These are phyloP conservation scores for Diospyros lotus DNA, from an alignment of 148 eudicot genomes.

Conservation along the genomic window DNA sequence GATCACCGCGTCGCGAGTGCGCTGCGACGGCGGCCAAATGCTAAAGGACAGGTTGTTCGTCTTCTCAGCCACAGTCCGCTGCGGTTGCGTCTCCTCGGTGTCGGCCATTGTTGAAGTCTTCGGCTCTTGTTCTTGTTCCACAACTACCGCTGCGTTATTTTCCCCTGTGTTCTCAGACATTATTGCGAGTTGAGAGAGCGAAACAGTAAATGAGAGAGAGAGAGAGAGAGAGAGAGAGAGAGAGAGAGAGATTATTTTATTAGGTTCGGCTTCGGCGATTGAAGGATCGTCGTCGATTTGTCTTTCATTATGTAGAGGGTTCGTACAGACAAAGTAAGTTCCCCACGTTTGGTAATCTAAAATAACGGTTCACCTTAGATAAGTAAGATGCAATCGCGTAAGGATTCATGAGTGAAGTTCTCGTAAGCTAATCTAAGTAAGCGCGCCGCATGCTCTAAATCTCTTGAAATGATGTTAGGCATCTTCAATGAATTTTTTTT, in stretches of 20 bases:
- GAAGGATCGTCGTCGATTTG: too few relatives aligned
- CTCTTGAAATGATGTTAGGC: too few relatives aligned
- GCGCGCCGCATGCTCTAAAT: too few relatives aligned
- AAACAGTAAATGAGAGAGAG: too few relatives aligned
- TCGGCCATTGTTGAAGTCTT: slow-evolving; percentile 31
- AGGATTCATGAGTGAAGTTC: too few relatives aligned
- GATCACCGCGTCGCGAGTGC: slow-evolving; percentile 82
- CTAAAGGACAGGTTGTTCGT: slow-evolving; percentile 44
- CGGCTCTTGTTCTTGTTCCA: neutral
- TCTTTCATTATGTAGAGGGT: neutral
- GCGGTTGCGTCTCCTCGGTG: slow-evolving; percentile 16
- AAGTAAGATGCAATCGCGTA: too few relatives aligned
- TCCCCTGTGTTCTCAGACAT: neutral
- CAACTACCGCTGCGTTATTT: neutral
- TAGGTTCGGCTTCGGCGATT: neutral
- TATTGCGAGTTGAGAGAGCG: neutral
- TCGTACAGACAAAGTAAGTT: neutral
- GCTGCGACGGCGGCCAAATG: slow-evolving; percentile 88
- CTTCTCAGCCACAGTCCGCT: neutral
- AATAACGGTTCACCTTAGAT: slow-evolving; percentile 13
- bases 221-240: neutral
- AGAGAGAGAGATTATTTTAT: neutral
- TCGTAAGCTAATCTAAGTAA: too few relatives aligned
- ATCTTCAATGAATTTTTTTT: too few relatives aligned
- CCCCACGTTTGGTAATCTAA: neutral